Percentiles rank a stretch among this genome's conserved stretches.
These are phyloP conservation scores for Pyrenochaeta sp. DNA, from an alignment of 2,329 filamentous ascomycete species.

Conservation along the genomic window DNA sequence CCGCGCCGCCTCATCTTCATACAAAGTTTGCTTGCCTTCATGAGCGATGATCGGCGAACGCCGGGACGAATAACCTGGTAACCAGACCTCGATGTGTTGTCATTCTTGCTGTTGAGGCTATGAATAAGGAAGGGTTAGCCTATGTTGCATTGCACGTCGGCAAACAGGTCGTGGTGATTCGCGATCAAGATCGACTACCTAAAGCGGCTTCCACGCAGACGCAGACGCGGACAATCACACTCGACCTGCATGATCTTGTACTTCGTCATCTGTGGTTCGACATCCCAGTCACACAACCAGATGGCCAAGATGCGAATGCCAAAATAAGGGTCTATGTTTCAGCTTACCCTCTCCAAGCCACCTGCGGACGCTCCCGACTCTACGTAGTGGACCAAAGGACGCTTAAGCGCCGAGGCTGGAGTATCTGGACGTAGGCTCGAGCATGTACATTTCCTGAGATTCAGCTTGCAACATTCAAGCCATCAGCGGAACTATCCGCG, in stretches of 20 bases:
- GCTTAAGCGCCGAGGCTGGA: background rate
- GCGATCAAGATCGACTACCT: background rate
- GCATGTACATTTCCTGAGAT: background rate
- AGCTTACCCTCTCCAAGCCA: background rate
- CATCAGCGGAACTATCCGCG: background rate
- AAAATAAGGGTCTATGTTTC: background rate
- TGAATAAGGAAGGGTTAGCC: background rate
- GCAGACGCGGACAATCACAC: background rate
- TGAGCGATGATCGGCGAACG: background rate
- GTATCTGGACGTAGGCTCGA: background rate
- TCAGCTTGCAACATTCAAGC: background rate
- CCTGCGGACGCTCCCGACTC: background rate
- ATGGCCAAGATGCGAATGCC: background rate
- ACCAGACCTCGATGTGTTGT: background rate
- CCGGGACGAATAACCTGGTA: background rate
- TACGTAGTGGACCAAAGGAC: background rate
- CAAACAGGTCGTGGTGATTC: background rate
- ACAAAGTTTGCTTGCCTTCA: background rate
- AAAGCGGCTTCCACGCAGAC: background rate
- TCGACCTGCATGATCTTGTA: background rate
- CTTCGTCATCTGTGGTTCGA: background rate
- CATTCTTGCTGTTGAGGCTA: background rate
- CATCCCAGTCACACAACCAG: no score
- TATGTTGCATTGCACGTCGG: background rate
- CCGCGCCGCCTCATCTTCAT: background rate